Evolutionary conservation across 164 flowering plant genomes (phyloP), one percentile per base, ranked within the genome.

Genomic region (Stephania yunnanensis): DNA sequence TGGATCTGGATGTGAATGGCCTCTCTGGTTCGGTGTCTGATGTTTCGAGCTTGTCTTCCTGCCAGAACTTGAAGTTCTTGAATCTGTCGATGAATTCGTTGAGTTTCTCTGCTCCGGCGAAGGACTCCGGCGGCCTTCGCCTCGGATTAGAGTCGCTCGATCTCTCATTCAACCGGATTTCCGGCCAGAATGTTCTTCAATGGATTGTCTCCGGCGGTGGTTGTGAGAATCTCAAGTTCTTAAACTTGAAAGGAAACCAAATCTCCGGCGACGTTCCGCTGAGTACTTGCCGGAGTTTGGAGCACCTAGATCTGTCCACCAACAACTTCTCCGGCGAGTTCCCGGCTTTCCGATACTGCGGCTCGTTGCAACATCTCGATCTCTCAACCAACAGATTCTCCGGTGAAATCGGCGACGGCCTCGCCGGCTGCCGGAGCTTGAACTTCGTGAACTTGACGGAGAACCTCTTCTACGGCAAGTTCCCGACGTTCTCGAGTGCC

Each of bases 1-100:
- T 93, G 71, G 97, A 95, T 89, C 98, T 95, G 36, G 81, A 97
- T 10, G 77, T 71, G 1, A 93, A 93, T 78, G 13, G 58, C 19
- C 58, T 95, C 22, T 81, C 88, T 8, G 96, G 97, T 6, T 78
- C 90, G 4, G 2, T 90, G 44, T 75, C 87, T 2, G 87, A 79
- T 73, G 42, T 91, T 20, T 75, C 86, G 11, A 55, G 30, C 73
- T 78, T 91, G 50, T 71, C 78, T 12, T 74, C 86, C 4, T 95
- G 99, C 78, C 69, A 85, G 1, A 68, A 72, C 19, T 67, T 95
- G 77, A 81, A 72, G 19, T 78, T 76, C 15, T 79, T 95, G 9
- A 91, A 95, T 55, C 81, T 95, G 10, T 95, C 98, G 1, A 9
- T 52, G 30, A 95, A 93, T 79, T 46, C 12, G 0, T 63, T 92